phyloP scores from a whole-genome alignment of 169 alveolate genomes.

The Cryptosporidium sp. region DNA sequence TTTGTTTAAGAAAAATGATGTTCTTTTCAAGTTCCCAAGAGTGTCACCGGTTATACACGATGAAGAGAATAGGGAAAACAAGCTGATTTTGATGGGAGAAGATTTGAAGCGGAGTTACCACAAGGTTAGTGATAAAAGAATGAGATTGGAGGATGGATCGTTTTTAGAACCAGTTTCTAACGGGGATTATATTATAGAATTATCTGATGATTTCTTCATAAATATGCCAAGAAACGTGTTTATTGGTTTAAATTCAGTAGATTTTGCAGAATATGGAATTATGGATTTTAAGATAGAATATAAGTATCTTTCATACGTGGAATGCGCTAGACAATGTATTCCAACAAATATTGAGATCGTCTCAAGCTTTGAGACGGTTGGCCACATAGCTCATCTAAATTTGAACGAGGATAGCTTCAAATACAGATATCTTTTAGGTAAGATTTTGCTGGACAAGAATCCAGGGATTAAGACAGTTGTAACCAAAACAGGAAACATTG shows the following conservation, averaged over 20 bases:
- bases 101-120: not conserved
- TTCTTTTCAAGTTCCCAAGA: slow-evolving; percentile 32
- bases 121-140: not conserved
- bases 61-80: not conserved
- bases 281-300: slow-evolving; percentile 43
- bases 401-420: slow-evolving; percentile 78
- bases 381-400: slow-evolving; percentile 87
- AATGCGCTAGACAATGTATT: slow-evolving; percentile 51
- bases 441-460: slow-evolving; percentile 84
- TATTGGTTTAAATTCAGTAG: not conserved
- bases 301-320: slow-evolving; percentile 31
- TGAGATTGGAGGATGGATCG: not conserved
- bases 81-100: slow-evolving; percentile 20
- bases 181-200: slow-evolving; percentile 35
- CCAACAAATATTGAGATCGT: slow-evolving; percentile 78
- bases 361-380: slow-evolving; percentile 87
- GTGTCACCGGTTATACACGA: slow-evolving; percentile 57
- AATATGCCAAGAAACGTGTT: slow-evolving; percentile 16
- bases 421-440: slow-evolving; percentile 82
- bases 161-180: no score
- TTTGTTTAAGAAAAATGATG: slow-evolving; percentile 7
- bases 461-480: slow-evolving; percentile 86
- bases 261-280: slow-evolving; percentile 38
- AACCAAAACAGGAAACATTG: slow-evolving; percentile 86
- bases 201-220: slow-evolving; percentile 10